phyloP scores from a whole-genome alignment of 2,329 filamentous ascomycete species.

The Tolypocladium paradoxum region DNA sequence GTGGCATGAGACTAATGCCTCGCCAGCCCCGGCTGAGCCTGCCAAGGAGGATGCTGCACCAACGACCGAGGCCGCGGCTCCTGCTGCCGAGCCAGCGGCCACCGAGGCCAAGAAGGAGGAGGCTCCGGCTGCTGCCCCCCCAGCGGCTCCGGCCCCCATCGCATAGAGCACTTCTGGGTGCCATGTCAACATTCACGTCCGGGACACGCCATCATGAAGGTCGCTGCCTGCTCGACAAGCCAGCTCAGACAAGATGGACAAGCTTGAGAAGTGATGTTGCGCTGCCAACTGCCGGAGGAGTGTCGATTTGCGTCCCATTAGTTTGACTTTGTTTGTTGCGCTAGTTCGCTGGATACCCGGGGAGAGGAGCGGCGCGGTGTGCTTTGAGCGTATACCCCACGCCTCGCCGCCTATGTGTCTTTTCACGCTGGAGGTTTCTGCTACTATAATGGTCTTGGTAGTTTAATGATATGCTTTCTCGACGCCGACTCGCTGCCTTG shows the following conservation, averaged over 20 bases:
- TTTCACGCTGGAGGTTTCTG: slow-evolving; percentile 5
- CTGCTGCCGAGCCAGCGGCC: slow-evolving; percentile 16
- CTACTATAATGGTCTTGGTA: slow-evolving; percentile 4
- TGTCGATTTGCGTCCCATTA: background rate
- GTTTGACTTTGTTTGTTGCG: slow-evolving; percentile 7
- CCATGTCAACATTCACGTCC: background rate
- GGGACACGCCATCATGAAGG: background rate
- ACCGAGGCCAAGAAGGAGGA: slow-evolving; percentile 16
- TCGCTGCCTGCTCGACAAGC: background rate
- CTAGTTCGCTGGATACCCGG: slow-evolving; percentile 21
- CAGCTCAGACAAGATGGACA: background rate
- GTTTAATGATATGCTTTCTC: background rate
- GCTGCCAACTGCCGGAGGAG: background rate
- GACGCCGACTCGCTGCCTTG: background rate
- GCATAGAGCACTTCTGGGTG: slow-evolving; percentile 6
- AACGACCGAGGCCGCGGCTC: slow-evolving; percentile 11
- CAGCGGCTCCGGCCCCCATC: slow-evolving; percentile 11
- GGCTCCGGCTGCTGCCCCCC: slow-evolving; percentile 11
- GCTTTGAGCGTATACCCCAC: slow-evolving; percentile 20
- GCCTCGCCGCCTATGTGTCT: slow-evolving; percentile 4
- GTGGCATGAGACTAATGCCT: background rate
- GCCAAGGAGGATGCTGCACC: slow-evolving; percentile 15
- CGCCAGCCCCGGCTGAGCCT: slow-evolving; percentile 13
- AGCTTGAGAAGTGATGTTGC: background rate
- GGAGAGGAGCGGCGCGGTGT: slow-evolving; percentile 7